A percentile compares a stretch with the other conserved stretches of the same genome.
Evolutionary conservation across 1,284 basidiomycete species (phyloP).

Genomic region (Melampsora larici-populina): DNA sequence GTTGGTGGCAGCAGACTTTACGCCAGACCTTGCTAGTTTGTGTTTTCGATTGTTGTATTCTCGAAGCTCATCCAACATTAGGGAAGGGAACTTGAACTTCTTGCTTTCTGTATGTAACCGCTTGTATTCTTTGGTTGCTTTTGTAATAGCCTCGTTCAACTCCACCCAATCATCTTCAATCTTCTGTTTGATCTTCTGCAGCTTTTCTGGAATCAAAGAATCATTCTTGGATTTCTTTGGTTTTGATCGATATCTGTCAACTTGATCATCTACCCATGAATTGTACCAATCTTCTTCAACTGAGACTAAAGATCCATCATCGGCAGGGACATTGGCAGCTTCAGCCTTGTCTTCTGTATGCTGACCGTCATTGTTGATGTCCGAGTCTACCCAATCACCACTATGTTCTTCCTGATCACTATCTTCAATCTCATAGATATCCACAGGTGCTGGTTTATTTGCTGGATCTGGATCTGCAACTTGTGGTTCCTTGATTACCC

Average conservation of each 20-base stretch:
- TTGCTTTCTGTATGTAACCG: not conserved
- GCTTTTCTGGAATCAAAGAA: too few relatives aligned
- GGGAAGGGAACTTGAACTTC: not conserved
- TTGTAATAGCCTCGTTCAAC: not conserved
- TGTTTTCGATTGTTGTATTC: slow-evolving; percentile 14
- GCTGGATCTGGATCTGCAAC: not conserved
- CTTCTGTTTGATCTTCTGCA: too few relatives aligned
- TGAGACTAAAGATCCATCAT: too few relatives aligned
- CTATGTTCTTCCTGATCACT: too few relatives aligned
- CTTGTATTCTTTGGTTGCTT: not conserved
- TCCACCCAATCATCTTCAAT: not conserved
- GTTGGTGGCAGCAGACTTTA: not conserved
- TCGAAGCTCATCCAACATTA: slow-evolving; percentile 5
- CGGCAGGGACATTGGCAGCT: too few relatives aligned
- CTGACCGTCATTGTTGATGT: too few relatives aligned
- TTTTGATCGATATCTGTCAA: not conserved
- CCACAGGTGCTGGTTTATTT: too few relatives aligned
- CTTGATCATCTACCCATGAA: too few relatives aligned
- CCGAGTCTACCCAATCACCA: too few relatives aligned
- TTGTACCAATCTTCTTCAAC: too few relatives aligned
- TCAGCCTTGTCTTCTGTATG: too few relatives aligned
- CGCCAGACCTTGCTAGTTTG: not conserved
- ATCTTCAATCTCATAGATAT: too few relatives aligned
- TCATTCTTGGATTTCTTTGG: not conserved
- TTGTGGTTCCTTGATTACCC: not conserved